phyloP scores from a whole-genome alignment of 805 yeast genomes.

The Schwanniomyces sp. region DNA sequence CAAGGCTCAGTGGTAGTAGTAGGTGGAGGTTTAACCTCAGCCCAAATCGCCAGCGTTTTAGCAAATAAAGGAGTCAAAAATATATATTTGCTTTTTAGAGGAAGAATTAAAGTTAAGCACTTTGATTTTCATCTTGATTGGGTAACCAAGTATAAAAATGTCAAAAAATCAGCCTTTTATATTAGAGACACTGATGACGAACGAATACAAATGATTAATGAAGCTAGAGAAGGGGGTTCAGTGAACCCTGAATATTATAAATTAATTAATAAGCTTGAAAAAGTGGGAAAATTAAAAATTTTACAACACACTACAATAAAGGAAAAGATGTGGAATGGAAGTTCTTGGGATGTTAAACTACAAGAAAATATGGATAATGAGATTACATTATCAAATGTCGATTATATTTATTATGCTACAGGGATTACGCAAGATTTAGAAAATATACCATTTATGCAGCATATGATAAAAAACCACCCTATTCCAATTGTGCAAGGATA shows the following conservation, averaged over 20 bases:
- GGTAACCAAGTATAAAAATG: constrained; percentile 50
- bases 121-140: constrained; percentile 50
- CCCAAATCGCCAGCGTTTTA: constrained; percentile 43
- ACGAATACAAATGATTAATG: constrained; percentile 36
- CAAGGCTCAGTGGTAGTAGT: constrained; percentile 30
- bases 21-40: constrained; percentile 49
- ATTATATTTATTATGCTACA: constrained; percentile 43
- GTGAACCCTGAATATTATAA: constrained; percentile 45
- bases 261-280: constrained; percentile 26
- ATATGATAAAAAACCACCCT: constrained; percentile 22
- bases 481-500: constrained; percentile 35
- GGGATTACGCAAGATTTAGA: constrained; percentile 34
- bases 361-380: constrained; percentile 3
- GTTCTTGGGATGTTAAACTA: constrained; percentile 23
- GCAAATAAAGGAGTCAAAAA: constrained; percentile 26
- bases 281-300: constrained; percentile 28
- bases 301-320: constrained; percentile 26
- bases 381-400: constrained; percentile 14
- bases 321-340: constrained; percentile 22
- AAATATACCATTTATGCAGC: constrained; percentile 27
- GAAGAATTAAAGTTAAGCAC: constrained; percentile 42
- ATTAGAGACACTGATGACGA: constrained; percentile 44
- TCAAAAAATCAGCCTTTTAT: constrained; percentile 43
- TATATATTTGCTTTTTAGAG: constrained; percentile 35
- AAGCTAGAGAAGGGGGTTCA: constrained; percentile 47